Base-by-base conservation (phyloP, 768 basidiomycete species). In the Tubosaeta sp. region DNA sequence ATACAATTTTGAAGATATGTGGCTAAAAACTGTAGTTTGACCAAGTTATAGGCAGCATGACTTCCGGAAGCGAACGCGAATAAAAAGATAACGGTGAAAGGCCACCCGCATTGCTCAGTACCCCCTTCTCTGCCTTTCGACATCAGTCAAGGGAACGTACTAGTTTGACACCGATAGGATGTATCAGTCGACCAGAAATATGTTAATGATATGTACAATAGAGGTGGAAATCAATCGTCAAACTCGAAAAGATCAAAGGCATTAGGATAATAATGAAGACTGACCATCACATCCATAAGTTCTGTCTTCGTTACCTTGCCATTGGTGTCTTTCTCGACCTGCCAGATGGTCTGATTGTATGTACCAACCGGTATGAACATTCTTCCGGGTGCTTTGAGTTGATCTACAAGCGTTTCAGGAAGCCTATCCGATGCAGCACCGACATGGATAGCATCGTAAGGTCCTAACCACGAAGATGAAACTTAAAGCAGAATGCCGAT, bases 341-440 rank as follows among this genome's bases (percentile, higher is more conserved):
- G 83, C 61, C 82, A 74, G 48, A 97, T 82, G 60, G 80, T 70
- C 53, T 88, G 84, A 13, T 58, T 58, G 13, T 68, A 60, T 1
- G 73, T 76, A 3, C 94, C 95, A 13, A 97, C 86, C 2, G 95
- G 95, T 48, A 97, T 91, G 72, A 97, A 95, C 87, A 97, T 92
- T 48, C 84, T 74, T 14, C 89, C 89, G 0, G 87, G 86, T 2
- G 68, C 65, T 26, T 84, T 84, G 3, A 93, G 82, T 62, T 95
- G 94, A 13, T 88, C 82, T 27, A 97, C 67, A 1, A 98, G 79
- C 0, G 76, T 67, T 19, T 78, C 67, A 0, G 95, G 94, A 13
- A 93, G 70, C 0, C 63, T 75, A 0, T 90, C 86, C 0, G 95
- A 85, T 0, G 95, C 95, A 0, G 95, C 95, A 4, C 95, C 95